Evolutionary conservation across 2,329 filamentous ascomycete genomes (phyloP), one percentile per base, ranked within the genome.

Genomic region (Fusarium sp.): DNA sequence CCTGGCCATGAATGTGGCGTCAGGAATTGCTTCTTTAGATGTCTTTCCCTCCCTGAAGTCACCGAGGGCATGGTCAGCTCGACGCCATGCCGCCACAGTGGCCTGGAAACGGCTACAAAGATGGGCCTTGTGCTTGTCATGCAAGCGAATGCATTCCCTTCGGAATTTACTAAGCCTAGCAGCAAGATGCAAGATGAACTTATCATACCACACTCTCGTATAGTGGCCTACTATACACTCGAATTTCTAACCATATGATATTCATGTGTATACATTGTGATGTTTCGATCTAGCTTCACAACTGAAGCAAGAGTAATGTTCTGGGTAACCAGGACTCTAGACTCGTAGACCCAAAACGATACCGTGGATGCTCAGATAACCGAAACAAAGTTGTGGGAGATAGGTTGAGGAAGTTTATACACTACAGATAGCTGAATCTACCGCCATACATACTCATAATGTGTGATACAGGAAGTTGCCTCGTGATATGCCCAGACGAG

Each of bases 51-150:
- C 65, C 61, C 46, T 62, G 23, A 20, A 32, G 19, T 65, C 65
- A 65, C 60, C 65, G 60, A 68, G 50, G 55, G 65, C 32, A 64
- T 65, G 56, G 58, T 40, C 47, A 48, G 44, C 45, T 52, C 46
- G 37, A 45, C 44, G 25, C 39, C 40, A 65, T 46, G 23, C 56
- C 51, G 55, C 51, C 60, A 43, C 47, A 20, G 41, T 37, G 40
- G 40, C 40, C n/a, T 27, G 25, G 33, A 46, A 30, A 30, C 27
- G 27, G 10, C 10, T 57, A 23, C 33, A 27, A n/a, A 37, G 15
- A n/a, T 33, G 27, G n/a, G 11, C 32, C 32, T 19, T 13, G 14
- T 22, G 39, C 19, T 20, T 14, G 17, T 22, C 19, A n/a, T 30
- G 17, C 19, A 55, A 23, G 52, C 9, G 25, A 40, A 20, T 25